phyloP scores from a whole-genome alignment of 441 rosid genomes.

The Erodium texanum region DNA sequence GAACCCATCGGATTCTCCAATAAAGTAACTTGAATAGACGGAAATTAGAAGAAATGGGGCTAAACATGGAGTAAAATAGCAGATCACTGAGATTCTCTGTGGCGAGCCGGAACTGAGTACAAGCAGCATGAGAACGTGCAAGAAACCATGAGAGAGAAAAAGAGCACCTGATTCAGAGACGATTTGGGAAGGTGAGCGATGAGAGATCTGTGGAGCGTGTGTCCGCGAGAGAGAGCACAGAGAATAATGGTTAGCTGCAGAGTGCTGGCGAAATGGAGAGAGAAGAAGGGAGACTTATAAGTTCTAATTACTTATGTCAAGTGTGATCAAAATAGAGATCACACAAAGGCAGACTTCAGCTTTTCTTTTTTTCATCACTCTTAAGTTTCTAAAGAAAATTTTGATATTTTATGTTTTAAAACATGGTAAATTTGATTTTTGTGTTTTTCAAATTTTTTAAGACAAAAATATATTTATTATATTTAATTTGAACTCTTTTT shows the following conservation, averaged over 20 bases:
- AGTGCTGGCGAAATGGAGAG: not conserved
- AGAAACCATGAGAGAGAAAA: not conserved
- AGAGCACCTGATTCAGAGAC: not conserved
- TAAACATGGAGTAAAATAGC: not conserved
- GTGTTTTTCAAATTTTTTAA: too few relatives aligned
- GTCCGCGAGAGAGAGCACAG: not conserved
- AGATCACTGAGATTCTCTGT: not conserved
- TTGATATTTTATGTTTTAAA: too few relatives aligned
- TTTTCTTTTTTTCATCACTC: too few relatives aligned
- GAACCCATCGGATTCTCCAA: not conserved
- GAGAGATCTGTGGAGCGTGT: constrained; percentile 1
- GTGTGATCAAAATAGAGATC: too few relatives aligned
- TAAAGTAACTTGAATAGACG: not conserved
- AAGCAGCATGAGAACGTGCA: not conserved
- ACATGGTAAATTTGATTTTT: too few relatives aligned
- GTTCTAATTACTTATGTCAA: too few relatives aligned
- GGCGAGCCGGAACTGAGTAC: not conserved
- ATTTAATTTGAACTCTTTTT: too few relatives aligned
- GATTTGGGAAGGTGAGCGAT: not conserved
- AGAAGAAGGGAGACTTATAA: not conserved
- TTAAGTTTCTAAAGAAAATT: too few relatives aligned
- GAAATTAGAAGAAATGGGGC: not conserved
- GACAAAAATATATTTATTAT: too few relatives aligned
- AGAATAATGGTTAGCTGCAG: not conserved
- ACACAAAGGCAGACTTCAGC: too few relatives aligned